A percentile compares a stretch with the other conserved stretches of the same genome.
Evolutionary conservation across 352 stramenopile species (phyloP).

Genomic region (Phytophthora boehmeriae): DNA sequence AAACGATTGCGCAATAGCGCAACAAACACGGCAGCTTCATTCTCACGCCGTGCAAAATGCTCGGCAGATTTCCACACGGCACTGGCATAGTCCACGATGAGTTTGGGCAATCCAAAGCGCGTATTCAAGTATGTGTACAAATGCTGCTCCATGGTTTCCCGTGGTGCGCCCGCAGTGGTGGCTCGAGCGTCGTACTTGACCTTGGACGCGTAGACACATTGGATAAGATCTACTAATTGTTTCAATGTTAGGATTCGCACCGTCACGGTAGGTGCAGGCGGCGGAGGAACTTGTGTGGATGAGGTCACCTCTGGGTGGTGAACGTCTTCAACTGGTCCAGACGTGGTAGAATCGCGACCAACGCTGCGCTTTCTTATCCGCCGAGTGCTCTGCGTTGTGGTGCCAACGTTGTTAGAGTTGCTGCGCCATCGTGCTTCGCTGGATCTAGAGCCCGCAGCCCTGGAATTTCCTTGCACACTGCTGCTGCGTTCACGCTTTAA

Average conservation of each 20-base stretch:
- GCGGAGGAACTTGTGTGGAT: not conserved
- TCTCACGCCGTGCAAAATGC: conserved; percentile 52
- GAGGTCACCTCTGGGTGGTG: conserved; percentile 8
- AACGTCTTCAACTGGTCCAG: conserved; percentile 7
- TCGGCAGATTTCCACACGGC: conserved; percentile 82
- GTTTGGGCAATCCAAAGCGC: conserved; percentile 74
- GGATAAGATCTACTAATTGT: conserved; percentile 77
- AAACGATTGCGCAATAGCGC: conserved; percentile 79
- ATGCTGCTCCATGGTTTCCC: conserved; percentile 90
- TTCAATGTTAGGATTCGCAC: conserved; percentile 72
- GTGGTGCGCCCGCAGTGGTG: conserved; percentile 44
- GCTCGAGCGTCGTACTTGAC: conserved; percentile 65
- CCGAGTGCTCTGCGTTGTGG: conserved; percentile 5
- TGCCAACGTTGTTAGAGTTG: conserved; percentile 9
- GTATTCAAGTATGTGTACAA: conserved; percentile 91
- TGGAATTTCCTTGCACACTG: conserved; percentile 7
- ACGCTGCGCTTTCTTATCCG: conserved; percentile 31
- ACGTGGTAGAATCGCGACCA: conserved; percentile 2
- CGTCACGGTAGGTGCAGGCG: conserved; percentile 3
- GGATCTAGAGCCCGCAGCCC: conserved; percentile 1
- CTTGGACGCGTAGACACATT: conserved; percentile 79
- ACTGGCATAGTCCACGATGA: conserved; percentile 82
- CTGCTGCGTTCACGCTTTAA: conserved; percentile 33
- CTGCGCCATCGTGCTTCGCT: conserved; percentile 1
- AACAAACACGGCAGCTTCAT: conserved; percentile 82